phyloP scores from a whole-genome alignment of 768 basidiomycete species.

The Pleurotus pulmonarius region DNA sequence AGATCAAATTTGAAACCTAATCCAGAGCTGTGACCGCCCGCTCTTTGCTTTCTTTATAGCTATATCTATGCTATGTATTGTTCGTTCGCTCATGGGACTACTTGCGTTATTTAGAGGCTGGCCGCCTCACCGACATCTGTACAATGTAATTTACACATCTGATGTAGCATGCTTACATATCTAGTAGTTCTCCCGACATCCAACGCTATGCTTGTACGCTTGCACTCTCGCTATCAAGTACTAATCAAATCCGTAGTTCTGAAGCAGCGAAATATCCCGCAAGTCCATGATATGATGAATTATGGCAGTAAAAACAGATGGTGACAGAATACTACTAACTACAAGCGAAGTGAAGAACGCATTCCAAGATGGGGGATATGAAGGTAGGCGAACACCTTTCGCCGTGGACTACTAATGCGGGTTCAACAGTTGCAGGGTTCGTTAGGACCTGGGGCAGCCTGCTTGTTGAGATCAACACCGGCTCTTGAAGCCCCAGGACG shows the following conservation, averaged over 20 bases:
- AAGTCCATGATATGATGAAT: slow-evolving; percentile 27
- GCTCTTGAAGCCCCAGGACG: slow-evolving; percentile 47
- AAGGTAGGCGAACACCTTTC: slow-evolving; percentile 15
- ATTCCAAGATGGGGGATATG: slow-evolving; percentile 26
- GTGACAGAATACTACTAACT: slow-evolving; percentile 19
- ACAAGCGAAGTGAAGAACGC: slow-evolving; percentile 22
- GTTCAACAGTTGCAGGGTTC: slow-evolving; percentile 77
- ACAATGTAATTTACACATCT: slow-evolving; percentile 6
- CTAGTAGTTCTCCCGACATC: background rate
- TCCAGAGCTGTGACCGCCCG: background rate
- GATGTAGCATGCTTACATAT: background rate
- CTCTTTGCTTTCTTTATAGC: background rate
- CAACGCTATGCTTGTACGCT: no score
- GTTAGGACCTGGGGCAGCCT: slow-evolving; percentile 48
- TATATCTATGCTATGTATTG: slow-evolving; percentile 4
- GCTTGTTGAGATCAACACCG: slow-evolving; percentile 82
- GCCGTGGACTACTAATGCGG: slow-evolving; percentile 7
- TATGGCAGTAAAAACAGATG: slow-evolving; percentile 13
- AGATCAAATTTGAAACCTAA: no score
- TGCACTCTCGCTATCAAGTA: no score
- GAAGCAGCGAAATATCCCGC: slow-evolving; percentile 29
- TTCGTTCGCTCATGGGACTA: background rate
- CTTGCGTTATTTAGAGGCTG: background rate
- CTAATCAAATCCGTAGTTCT: no score
- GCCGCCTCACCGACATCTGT: background rate